These are phyloP conservation scores for Myochromella boudieri DNA, from an alignment of 768 basidiomycete genomes.

Conservation along the genomic window DNA sequence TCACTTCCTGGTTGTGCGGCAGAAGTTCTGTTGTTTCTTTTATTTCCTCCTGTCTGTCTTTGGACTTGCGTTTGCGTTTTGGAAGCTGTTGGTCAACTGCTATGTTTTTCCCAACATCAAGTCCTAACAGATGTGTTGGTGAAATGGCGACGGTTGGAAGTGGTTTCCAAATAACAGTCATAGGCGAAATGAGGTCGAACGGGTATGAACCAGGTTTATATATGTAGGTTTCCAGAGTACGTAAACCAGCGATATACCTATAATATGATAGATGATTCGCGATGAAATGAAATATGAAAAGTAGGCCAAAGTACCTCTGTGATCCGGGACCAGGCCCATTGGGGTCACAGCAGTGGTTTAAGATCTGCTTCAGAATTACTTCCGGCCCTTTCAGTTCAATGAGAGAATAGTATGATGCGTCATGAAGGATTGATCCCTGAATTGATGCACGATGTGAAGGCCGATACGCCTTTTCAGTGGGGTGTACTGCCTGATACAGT, in stretches of 20 bases:
- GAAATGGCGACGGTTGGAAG: conserved; percentile 4
- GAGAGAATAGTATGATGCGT: conserved; percentile 81
- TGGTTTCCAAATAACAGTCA: conserved; percentile 74
- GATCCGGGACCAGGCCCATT: conserved; percentile 61
- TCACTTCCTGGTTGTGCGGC: conserved; percentile 12
- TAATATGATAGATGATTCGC: not conserved
- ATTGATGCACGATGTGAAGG: conserved; percentile 88
- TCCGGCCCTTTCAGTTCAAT: conserved; percentile 74
- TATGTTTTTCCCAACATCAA: conserved; percentile 2
- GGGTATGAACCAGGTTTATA: conserved; percentile 71
- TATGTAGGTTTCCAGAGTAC: conserved; percentile 63
- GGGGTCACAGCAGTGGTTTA: conserved; percentile 64
- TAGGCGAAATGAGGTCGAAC: conserved; percentile 65
- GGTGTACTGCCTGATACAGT: conserved; percentile 63
- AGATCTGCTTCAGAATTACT: conserved; percentile 45
- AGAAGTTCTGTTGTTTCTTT: conserved; percentile 15
- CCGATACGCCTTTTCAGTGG: conserved; percentile 90
- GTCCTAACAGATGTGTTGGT: not conserved
- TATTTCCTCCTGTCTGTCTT: conserved; percentile 31
- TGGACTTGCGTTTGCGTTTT: conserved; percentile 27
- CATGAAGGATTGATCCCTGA: conserved; percentile 85
- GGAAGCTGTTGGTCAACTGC: conserved; percentile 6
- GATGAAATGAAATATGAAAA: not conserved
- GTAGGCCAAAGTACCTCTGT: conserved; percentile 47
- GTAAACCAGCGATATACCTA: conserved; percentile 67